These are phyloP conservation scores for Cicer bijugum DNA, from an alignment of 306 rosid species.

Conservation along the genomic window DNA sequence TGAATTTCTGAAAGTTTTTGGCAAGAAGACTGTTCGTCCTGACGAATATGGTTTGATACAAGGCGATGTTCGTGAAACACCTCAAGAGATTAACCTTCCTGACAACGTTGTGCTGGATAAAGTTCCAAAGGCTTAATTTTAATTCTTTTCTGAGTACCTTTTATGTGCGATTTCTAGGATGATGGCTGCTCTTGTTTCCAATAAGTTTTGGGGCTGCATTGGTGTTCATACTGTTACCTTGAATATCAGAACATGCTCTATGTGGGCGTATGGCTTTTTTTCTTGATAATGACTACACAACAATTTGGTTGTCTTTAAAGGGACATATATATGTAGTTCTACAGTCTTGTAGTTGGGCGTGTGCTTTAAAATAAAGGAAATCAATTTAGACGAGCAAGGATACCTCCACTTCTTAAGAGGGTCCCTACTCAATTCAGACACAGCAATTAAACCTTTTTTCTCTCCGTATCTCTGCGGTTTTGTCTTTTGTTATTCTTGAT, in stretches of 20 bases:
- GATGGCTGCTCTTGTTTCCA: slow-evolving; percentile 55
- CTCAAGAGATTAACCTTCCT: slow-evolving; percentile 61
- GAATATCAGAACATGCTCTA: slow-evolving; percentile 44
- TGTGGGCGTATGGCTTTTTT: slow-evolving; percentile 46
- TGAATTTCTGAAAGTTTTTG: slow-evolving; percentile 77
- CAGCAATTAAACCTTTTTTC: background rate
- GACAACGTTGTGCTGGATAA: slow-evolving; percentile 59
- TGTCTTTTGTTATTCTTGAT: background rate
- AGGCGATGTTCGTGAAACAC: slow-evolving; percentile 61
- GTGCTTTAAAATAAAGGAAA: slow-evolving; percentile 45
- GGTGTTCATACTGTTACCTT: slow-evolving; percentile 46
- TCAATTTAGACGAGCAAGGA: slow-evolving; percentile 11
- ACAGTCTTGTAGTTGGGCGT: slow-evolving; percentile 38
- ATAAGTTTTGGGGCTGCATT: slow-evolving; percentile 56
- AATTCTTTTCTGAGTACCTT: slow-evolving; percentile 38
- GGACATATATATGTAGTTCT: slow-evolving; percentile 46
- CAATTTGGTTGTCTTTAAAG: slow-evolving; percentile 47
- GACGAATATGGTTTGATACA: slow-evolving; percentile 69
- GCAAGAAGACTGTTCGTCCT: slow-evolving; percentile 73
- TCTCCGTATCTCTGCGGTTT: background rate
- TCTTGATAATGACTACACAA: slow-evolving; percentile 47
- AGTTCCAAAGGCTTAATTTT: slow-evolving; percentile 59
- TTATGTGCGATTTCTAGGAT: slow-evolving; percentile 50
- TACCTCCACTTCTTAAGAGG: background rate
- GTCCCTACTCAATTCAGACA: too few species aligned